A percentile compares a stretch with the other conserved stretches of the same genome.
Conservation (phyloP, 2,329 filamentous ascomycete genomes). For the Aspergillus clavatus region DNA sequence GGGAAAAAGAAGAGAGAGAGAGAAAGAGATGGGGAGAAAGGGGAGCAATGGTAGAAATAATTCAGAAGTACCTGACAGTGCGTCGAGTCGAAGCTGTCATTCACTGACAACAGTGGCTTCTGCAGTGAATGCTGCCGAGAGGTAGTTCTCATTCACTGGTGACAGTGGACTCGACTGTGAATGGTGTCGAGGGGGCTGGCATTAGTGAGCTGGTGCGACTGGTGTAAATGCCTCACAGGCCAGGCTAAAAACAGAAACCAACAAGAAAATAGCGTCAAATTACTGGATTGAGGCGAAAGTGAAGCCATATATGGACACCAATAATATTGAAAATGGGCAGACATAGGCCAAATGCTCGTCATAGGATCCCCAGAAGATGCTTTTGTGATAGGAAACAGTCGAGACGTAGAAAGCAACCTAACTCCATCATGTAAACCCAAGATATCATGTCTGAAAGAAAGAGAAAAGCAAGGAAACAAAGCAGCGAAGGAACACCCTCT, state of each 20-base stretch:
- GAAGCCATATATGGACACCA: neutral
- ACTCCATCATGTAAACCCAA: slow-evolving; percentile 21
- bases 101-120: neutral
- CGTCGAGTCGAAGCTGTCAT: neutral
- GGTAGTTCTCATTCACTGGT: neutral
- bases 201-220: neutral
- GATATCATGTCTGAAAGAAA: slow-evolving; percentile 13
- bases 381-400: slow-evolving; percentile 8
- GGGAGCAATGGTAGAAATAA: neutral
- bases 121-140: neutral
- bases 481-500: slow-evolving; percentile 17
- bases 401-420: slow-evolving; percentile 13
- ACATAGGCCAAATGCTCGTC: slow-evolving; percentile 1
- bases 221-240: neutral
- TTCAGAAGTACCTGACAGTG: neutral
- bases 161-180: neutral
- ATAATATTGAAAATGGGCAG: neutral
- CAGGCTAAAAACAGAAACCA: neutral
- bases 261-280: neutral
- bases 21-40: slow-evolving; percentile 4
- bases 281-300: neutral
- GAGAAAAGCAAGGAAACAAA: slow-evolving; percentile 10
- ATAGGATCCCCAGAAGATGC: slow-evolving; percentile 2
- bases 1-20: slow-evolving; percentile 1
- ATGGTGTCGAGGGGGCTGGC: neutral